These are phyloP conservation scores for Cercospora janseana DNA, from an alignment of 2,329 filamentous ascomycete genomes.

Conservation along the genomic window DNA sequence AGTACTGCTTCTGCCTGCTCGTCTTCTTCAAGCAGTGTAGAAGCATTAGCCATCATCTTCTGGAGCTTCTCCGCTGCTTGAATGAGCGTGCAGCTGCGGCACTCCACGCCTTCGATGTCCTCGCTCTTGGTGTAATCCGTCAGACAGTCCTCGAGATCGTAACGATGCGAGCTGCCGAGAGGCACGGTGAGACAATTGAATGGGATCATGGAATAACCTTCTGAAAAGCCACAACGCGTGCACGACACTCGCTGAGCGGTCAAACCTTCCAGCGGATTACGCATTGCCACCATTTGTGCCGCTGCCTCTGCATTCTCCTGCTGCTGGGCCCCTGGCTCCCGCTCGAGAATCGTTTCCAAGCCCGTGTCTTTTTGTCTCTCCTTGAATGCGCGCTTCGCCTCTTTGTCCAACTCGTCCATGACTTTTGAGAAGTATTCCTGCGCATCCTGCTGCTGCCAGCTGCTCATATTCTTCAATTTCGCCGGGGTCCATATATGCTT, in stretches of 20 bases:
- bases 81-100: conserved; percentile 82
- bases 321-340: conserved; percentile 15
- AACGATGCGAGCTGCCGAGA: conserved; percentile 63
- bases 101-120: conserved; percentile 84
- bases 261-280: conserved; percentile 83
- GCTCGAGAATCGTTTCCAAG: conserved; percentile 29
- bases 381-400: conserved; percentile 40
- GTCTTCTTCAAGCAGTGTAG: conserved; percentile 24
- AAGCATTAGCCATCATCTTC: conserved; percentile 39
- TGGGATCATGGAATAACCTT: conserved; percentile 83
- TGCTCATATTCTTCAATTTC: conserved; percentile 86
- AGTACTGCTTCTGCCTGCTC: neutral
- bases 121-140: conserved; percentile 84
- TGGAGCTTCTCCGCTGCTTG: conserved; percentile 55
- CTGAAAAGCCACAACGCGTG: conserved; percentile 77
- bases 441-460: conserved; percentile 93
- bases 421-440: conserved; percentile 96
- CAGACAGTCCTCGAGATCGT: conserved; percentile 74
- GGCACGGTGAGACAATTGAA: conserved; percentile 93
- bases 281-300: conserved; percentile 26
- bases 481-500: conserved; percentile 77
- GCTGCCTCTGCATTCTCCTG: conserved; percentile 11
- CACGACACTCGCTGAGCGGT: conserved; percentile 87
- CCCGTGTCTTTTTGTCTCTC: conserved; percentile 26
- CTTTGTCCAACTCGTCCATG: conserved; percentile 58